Conservation (phyloP, 345 rosid species). For the Eucalyptus caleyi region DNA sequence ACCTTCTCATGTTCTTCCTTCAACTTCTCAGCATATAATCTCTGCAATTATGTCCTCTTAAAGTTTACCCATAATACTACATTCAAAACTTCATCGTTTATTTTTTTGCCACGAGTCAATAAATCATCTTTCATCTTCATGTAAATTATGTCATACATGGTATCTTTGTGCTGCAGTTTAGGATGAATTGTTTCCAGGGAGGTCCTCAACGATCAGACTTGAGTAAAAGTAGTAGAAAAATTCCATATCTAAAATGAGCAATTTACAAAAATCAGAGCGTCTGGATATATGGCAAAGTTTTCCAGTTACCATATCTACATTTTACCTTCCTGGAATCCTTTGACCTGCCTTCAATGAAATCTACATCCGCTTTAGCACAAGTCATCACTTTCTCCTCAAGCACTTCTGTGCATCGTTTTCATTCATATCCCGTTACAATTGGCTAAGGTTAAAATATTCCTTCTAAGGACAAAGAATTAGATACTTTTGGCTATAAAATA, state of each 20-base stretch:
- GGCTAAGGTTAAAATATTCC: not conserved
- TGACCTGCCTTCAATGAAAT: not conserved
- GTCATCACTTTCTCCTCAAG: not conserved
- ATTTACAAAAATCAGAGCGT: not conserved
- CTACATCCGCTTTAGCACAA: not conserved
- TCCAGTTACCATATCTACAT: not conserved
- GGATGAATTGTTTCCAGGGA: not conserved
- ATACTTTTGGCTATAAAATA: not conserved
- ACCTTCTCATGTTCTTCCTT: not conserved
- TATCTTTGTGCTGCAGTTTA: not conserved
- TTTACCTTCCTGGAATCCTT: not conserved
- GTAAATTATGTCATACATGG: not conserved
- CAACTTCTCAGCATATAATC: not conserved
- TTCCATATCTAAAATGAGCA: not conserved
- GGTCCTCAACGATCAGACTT: not conserved
- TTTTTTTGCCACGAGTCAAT: too few species aligned
- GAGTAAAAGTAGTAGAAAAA: not conserved
- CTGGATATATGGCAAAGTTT: not conserved
- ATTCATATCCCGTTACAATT: not conserved
- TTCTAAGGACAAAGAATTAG: not conserved
- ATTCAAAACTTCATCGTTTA: too few species aligned
- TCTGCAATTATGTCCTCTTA: not conserved
- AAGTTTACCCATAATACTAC: not conserved
- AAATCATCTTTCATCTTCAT: not conserved
- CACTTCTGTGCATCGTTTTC: not conserved